phyloP scores from a whole-genome alignment of 164 flowering plant genomes.

The Umbellularia californica region DNA sequence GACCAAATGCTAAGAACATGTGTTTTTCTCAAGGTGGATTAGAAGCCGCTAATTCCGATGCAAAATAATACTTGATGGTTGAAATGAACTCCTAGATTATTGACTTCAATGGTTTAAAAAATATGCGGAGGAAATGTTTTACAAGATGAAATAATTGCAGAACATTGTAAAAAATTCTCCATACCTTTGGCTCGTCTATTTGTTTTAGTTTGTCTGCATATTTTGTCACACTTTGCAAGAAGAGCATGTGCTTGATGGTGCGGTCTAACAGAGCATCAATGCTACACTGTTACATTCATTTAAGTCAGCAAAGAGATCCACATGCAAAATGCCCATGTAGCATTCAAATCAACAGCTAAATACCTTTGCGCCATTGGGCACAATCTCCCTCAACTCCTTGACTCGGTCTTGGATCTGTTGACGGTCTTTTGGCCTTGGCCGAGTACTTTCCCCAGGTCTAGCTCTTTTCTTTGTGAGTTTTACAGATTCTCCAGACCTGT shows the following conservation, averaged over 20 bases:
- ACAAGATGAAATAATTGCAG: not conserved
- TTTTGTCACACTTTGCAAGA: conserved; percentile 68
- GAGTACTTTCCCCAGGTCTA: conserved; percentile 70
- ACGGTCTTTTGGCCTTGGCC: conserved; percentile 90
- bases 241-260: conserved; percentile 75
- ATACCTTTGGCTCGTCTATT: conserved; percentile 57
- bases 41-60: not conserved
- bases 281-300: conserved; percentile 57
- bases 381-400: conserved; percentile 68
- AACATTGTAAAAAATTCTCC: not conserved
- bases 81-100: not conserved
- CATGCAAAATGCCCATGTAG: not conserved
- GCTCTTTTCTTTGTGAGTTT: conserved; percentile 65
- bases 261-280: conserved; percentile 77
- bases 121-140: not conserved
- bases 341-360: conserved; percentile 1
- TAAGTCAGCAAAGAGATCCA: conserved; percentile 5
- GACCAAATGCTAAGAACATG: not conserved
- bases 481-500: conserved; percentile 39
- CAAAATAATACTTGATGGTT: not conserved
- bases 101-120: not conserved
- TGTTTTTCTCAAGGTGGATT: not conserved
- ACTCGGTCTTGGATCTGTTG: conserved; percentile 81
- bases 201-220: conserved; percentile 65
- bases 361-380: conserved; percentile 83